Conservation (phyloP, 2,329 filamentous ascomycete species). For the Fusarium brachygibbosum region DNA sequence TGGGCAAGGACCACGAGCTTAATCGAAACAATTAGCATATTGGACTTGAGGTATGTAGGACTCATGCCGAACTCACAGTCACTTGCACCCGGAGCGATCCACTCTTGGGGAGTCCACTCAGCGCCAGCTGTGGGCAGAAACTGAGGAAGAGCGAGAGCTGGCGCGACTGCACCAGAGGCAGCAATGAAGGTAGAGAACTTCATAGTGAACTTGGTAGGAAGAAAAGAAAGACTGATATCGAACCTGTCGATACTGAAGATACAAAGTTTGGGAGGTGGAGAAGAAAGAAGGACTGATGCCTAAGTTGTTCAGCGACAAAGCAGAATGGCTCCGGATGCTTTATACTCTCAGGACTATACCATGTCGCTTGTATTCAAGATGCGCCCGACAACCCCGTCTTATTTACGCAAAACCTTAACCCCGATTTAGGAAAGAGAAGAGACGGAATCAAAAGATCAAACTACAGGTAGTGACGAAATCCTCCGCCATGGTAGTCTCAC, state of each 20-base stretch:
- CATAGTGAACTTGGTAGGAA: not conserved
- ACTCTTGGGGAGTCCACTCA: conserved; percentile 13
- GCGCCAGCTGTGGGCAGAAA: not conserved
- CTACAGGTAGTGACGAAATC: not conserved
- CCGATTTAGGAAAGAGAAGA: not conserved
- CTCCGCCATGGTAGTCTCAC: not conserved
- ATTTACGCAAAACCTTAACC: not conserved
- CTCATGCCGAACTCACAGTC: not conserved
- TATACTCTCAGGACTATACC: not conserved
- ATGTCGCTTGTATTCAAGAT: no score
- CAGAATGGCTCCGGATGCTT: not conserved
- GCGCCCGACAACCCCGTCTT: not conserved
- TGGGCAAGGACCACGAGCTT: conserved; percentile 17
- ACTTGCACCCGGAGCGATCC: not conserved
- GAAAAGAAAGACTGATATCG: not conserved
- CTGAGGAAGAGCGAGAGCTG: not conserved
- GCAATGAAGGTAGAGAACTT: not conserved
- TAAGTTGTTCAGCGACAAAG: rapidly evolving
- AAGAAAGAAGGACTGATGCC: not conserved
- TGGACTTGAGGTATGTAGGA: no score
- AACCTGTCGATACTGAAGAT: not conserved
- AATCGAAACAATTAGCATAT: not conserved
- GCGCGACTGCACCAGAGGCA: not conserved
- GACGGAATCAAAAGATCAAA: not conserved
- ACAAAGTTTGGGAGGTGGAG: not conserved